Base-by-base conservation (phyloP, 192 early-diverging fungal species). In the Anaeromyces robustus region DNA sequence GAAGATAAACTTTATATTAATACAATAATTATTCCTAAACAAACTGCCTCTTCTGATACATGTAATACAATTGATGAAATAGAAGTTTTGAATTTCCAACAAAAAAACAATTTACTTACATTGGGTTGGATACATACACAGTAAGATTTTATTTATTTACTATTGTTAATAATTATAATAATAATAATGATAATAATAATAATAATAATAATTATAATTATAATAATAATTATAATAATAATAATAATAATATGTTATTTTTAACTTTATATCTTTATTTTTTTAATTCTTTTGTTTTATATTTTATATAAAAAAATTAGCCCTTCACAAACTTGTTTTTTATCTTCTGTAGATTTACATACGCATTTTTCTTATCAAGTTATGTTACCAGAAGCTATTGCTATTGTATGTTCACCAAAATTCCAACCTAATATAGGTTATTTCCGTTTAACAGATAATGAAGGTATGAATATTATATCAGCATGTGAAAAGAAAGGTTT, bases 271-370 rank as follows among this genome's bases (percentile, higher is more conserved):
- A 12, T 14, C 1, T 39, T 39, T 13, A 39, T 14, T 39, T 39
- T 6, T 14, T 39, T 39, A 14, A 14, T 14, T 4, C 9, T 39
- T 39, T 39, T 39, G 7, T 14, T 4, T 14, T 14, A 39, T 13
- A 14, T 39, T 14, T 14, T 39, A 39, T n/a, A 22, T 43, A 9
- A 52, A 7, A 82, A 89, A 87, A 96, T 94, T 6, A 95, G 96
- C 84, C 96, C 96, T 29, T 92, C 94, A n/a, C 96, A 97, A 86
- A 92, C 96, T 12, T 96, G 96, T 82, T 97, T 97, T 82, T 92
- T 97, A 92, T 94, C 92, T 82, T 96, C 95, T 9, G 90, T 97
- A 17, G 96, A 97, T 83, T 83, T 97, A 78, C 96, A 97, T 85
- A 97, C 95, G 12, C 96, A 97, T 80, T 95, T 89, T 81, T 93